Percentiles rank a stretch among this genome's conserved stretches.
Conservation (phyloP, 1,284 basidiomycete species). For the Acaromyces ingoldii region DNA sequence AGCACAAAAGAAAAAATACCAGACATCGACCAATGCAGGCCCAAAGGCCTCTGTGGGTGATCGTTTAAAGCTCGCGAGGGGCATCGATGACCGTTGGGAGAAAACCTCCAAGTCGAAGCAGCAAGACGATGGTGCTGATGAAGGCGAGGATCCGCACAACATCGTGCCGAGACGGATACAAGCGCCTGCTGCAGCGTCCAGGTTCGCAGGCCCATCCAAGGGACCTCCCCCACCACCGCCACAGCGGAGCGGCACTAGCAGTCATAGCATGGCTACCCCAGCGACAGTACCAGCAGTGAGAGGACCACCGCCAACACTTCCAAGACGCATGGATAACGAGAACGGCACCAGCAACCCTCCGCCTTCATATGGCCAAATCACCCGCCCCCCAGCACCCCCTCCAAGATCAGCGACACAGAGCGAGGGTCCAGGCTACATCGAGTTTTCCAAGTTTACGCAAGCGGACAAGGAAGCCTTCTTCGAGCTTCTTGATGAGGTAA, state of each 20-base stretch:
- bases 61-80: constrained; percentile 1
- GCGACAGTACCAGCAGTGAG: not conserved
- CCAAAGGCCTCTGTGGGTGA: not conserved
- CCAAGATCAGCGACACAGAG: not conserved
- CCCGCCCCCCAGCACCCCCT: constrained; percentile 12
- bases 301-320: constrained; percentile 16
- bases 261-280: not conserved
- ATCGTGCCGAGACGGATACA: not conserved
- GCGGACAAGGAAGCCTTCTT: constrained; percentile 41
- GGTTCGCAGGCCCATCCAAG: not conserved
- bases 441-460: constrained; percentile 36
- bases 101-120: not conserved
- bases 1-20: constrained; percentile 1
- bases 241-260: not conserved
- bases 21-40: not conserved
- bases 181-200: not conserved
- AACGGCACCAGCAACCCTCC: constrained; percentile 27
- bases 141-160: not conserved
- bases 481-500: constrained; percentile 35
- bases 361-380: constrained; percentile 22
- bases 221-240: constrained; percentile 3
- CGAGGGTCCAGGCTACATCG: constrained; percentile 16
- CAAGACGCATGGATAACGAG: constrained; percentile 37
- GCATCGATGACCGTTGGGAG: constrained; percentile 5
- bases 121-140: not conserved